These are phyloP conservation scores for Pleurotus platypus DNA, from an alignment of 768 basidiomycete genomes.

Conservation along the genomic window DNA sequence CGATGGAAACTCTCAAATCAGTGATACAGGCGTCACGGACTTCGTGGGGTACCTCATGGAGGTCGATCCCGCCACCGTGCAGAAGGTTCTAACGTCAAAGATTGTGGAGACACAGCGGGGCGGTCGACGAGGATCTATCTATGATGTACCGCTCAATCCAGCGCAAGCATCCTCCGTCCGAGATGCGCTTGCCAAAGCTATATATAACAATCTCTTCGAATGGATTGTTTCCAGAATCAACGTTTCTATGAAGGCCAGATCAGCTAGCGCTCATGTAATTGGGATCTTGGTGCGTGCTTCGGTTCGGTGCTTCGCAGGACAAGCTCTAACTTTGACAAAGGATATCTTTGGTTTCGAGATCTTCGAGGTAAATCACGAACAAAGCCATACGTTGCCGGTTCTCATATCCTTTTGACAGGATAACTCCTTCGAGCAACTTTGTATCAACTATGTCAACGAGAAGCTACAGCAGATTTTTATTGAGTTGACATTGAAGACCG, in stretches of 20 bases:
- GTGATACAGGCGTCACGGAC: slow-evolving; percentile 87
- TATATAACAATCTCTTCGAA: slow-evolving; percentile 98
- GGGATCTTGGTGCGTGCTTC: slow-evolving; percentile 73
- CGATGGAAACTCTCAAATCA: slow-evolving; percentile 80
- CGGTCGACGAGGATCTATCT: slow-evolving; percentile 91
- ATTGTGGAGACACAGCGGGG: slow-evolving; percentile 92
- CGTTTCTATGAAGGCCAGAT: slow-evolving; percentile 89
- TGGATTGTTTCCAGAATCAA: slow-evolving; percentile 99
- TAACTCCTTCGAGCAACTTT: slow-evolving; percentile 95
- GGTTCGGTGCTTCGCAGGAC: not conserved
- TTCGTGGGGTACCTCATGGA: slow-evolving; percentile 96
- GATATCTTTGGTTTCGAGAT: slow-evolving; percentile 99
- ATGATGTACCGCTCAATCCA: slow-evolving; percentile 93
- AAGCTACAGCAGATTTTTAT: slow-evolving; percentile 99
- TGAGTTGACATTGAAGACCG: slow-evolving; percentile 96
- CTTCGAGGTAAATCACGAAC: slow-evolving; percentile 62
- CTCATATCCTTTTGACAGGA: slow-evolving; percentile 45
- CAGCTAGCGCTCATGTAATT: slow-evolving; percentile 72
- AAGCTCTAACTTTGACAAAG: slow-evolving; percentile 28
- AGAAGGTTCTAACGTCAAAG: slow-evolving; percentile 82
- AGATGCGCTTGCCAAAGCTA: slow-evolving; percentile 91
- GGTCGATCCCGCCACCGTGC: slow-evolving; percentile 69
- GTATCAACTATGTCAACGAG: slow-evolving; percentile 99
- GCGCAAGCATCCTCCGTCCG: slow-evolving; percentile 86
- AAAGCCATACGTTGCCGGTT: not conserved